Evolutionary conservation across 495 filamentous ascomycete genomes (phyloP), one percentile per base, ranked within the genome.

Genomic region (Hypoxylon crocopeplum): DNA sequence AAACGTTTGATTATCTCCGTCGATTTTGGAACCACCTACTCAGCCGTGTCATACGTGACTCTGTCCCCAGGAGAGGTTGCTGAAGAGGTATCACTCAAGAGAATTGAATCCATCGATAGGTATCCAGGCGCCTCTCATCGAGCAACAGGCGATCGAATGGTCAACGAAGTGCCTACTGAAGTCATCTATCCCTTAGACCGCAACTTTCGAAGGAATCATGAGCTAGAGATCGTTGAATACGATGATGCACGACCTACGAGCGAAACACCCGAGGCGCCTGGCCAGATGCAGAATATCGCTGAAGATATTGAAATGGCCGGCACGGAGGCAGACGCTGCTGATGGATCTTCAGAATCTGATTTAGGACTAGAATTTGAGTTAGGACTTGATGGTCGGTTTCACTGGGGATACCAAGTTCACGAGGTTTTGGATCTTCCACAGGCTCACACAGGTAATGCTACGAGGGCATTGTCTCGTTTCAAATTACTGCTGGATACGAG

Each of bases 11-110:
- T 62, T 27, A 25, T 66, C 16, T 49, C 62, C 36, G 19, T 66
- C 49, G 62, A 66, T 38, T 66, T 66, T 33, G 62, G 62, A 10
- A 66, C 62, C 17, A 66, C 62, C 25, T 66, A 49, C 37, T 66
- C 62, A 19, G 57, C 62, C 21, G 50, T 66, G 8, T 59, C 56
- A 10, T 66, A 66, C 33, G 41, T 53, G 21, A 8, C 19, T 37
- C 22, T 60, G 17, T 37, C 22, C 25, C 49, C 39, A 29, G 34
- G 33, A 6, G 22, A 40, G 22, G 42, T 47, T 12, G 37, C 27
- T 11, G 56, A 59, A 37, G 11, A 49, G 22, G 3, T 60, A 19
- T 20, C 30, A n/a, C 19, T 45, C 7, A 21, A 6, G 7, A 39
- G 53, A 25, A 54, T 66, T 11, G 25, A 36, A 16, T 66, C 48